Conservation (phyloP, 2,329 filamentous ascomycete genomes). For the Xylariaceae sp. region DNA sequence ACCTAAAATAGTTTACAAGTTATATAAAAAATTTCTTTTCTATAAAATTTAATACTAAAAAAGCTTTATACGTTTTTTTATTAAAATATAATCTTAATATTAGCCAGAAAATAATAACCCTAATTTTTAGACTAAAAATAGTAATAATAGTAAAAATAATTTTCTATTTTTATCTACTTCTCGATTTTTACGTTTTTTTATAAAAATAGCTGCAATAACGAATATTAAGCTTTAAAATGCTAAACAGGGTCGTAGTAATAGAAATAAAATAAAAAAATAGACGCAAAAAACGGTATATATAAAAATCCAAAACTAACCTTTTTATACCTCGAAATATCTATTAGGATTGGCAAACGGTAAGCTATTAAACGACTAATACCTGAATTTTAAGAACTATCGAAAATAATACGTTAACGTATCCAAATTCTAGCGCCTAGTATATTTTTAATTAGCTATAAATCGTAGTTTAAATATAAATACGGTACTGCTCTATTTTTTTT, state of each 20-base stretch:
- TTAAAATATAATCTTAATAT: conserved; percentile 26
- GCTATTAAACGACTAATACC: conserved; percentile 26
- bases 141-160: conserved; percentile 4
- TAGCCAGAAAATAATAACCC: conserved; percentile 2
- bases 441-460: conserved; percentile 30
- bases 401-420: conserved; percentile 28
- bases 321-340: conserved; percentile 19
- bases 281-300: neutral
- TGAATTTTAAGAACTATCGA: conserved; percentile 22
- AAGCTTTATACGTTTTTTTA: conserved; percentile 29
- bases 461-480: no score
- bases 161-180: conserved; percentile 6
- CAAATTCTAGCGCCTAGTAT: conserved; percentile 23
- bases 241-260: neutral
- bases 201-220: neutral
- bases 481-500: conserved; percentile 27
- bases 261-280: neutral
- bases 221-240: neutral
- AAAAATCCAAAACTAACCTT: conserved; percentile 10
- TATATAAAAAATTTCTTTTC: neutral
- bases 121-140: neutral
- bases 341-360: conserved; percentile 51
- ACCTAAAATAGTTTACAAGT: conserved; percentile 9
- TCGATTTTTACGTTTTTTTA: neutral
- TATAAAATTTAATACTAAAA: conserved; percentile 24